Percentiles rank a stretch among this genome's conserved stretches.
phyloP scores from a whole-genome alignment of 495 filamentous ascomycete species.

The Hyaloscypha finlandica region DNA sequence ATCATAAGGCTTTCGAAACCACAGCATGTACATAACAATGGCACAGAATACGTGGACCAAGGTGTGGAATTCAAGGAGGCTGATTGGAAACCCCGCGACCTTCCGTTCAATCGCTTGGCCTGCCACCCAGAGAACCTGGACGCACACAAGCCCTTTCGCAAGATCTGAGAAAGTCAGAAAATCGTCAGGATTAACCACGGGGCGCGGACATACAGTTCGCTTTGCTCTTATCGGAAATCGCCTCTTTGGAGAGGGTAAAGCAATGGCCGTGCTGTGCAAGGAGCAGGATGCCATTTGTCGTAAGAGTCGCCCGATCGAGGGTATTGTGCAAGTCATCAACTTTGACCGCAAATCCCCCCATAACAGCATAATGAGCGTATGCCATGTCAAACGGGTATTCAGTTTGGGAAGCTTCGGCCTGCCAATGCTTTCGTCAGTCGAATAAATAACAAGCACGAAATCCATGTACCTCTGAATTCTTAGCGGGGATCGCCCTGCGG shows the following conservation, averaged over 20 bases:
- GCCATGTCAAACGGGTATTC: background rate
- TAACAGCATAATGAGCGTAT: background rate
- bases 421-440: background rate
- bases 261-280: background rate
- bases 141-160: background rate
- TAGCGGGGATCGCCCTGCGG: too few relatives aligned
- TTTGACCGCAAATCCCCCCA: background rate
- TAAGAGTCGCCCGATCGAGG: background rate
- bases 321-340: background rate
- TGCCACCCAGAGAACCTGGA: constrained; percentile 13
- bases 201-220: background rate
- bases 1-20: constrained; percentile 9
- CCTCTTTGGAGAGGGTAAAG: background rate
- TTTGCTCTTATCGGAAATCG: constrained; percentile 6
- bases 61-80: constrained; percentile 1
- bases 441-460: background rate
- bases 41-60: constrained; percentile 14
- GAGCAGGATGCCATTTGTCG: background rate
- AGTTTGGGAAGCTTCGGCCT: too few relatives aligned
- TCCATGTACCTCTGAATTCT: too few relatives aligned
- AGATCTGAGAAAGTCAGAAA: background rate
- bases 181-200: too few relatives aligned
- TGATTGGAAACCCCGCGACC: background rate
- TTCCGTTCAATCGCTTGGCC: background rate
- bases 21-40: background rate